Conservation (phyloP, 805 yeast species). For the Cyberlindnera saturnus region DNA sequence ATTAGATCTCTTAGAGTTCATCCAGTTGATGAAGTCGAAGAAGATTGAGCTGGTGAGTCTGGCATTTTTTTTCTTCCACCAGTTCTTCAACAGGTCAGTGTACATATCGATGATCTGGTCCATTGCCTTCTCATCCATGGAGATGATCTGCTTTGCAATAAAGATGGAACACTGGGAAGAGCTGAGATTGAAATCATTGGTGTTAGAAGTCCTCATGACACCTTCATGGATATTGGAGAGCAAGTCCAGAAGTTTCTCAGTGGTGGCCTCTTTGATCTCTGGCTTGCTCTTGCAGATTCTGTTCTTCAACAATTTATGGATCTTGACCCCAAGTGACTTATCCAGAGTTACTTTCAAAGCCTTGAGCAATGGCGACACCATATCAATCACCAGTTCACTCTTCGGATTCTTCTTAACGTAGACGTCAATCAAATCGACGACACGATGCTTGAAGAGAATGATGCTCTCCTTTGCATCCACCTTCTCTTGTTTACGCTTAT, state of each 20-base stretch:
- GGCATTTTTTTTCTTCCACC: slow-evolving; percentile 48
- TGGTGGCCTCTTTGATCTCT: slow-evolving; percentile 15
- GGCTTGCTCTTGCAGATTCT: slow-evolving; percentile 48
- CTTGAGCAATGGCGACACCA: slow-evolving; percentile 50
- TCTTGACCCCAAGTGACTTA: slow-evolving; percentile 63
- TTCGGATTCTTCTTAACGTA: slow-evolving; percentile 36
- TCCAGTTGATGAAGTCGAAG: slow-evolving; percentile 78
- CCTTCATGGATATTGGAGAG: slow-evolving; percentile 39
- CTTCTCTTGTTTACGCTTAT: slow-evolving; percentile 66
- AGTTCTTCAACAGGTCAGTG: slow-evolving; percentile 44
- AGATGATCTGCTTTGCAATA: slow-evolving; percentile 49
- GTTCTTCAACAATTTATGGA: slow-evolving; percentile 62
- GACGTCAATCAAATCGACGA: slow-evolving; percentile 69
- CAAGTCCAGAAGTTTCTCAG: slow-evolving; percentile 19
- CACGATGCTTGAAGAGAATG: slow-evolving; percentile 68
- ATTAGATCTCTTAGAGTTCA: slow-evolving; percentile 38
- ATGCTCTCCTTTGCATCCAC: slow-evolving; percentile 75
- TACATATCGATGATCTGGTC: slow-evolving; percentile 51
- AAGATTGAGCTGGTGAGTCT: slow-evolving; percentile 53
- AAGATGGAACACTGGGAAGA: slow-evolving; percentile 63
- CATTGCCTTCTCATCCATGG: slow-evolving; percentile 26
- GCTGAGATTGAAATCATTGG: slow-evolving; percentile 32
- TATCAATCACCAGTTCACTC: slow-evolving; percentile 32
- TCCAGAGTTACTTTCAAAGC: slow-evolving; percentile 66
- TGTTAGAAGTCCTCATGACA: slow-evolving; percentile 29